A percentile compares a stretch with the other conserved stretches of the same genome.
phyloP scores from a whole-genome alignment of 345 rosid species.

The Conringia planisiliqua region DNA sequence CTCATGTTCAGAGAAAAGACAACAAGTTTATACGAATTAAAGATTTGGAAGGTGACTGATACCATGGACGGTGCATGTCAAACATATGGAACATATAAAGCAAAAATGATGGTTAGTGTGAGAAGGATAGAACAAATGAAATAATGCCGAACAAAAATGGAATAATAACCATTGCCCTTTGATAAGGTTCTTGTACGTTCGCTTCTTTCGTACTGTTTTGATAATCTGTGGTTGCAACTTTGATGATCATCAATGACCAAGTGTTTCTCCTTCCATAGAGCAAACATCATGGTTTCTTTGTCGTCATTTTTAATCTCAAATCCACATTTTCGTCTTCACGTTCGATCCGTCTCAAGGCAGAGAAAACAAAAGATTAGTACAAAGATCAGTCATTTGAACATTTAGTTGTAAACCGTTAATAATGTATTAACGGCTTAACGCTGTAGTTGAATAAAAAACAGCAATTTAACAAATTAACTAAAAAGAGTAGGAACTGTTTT shows the following conservation, averaged over 20 bases:
- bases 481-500: not conserved
- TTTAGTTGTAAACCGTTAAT: not conserved
- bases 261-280: no score
- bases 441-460: not conserved
- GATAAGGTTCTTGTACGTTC: slow-evolving; percentile 37
- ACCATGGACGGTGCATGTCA: not conserved
- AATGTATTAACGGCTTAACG: not conserved
- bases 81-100: not conserved
- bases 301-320: no score
- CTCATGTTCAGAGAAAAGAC: not conserved
- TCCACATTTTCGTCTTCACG: no score
- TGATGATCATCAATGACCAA: not conserved
- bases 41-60: not conserved
- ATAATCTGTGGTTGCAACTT: slow-evolving; percentile 13
- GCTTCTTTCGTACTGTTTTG: slow-evolving; percentile 23
- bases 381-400: no score
- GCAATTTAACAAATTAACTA: not conserved
- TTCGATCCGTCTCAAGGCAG: no score
- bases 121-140: not conserved
- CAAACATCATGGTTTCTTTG: no score
- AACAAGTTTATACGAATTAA: not conserved
- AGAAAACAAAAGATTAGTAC: no score
- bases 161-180: slow-evolving; percentile 50
- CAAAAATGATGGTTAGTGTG: not conserved
- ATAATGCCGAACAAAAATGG: not conserved